Evolutionary conservation across 169 alveolate genomes (phyloP).

Genomic region (Babesia caballi): DNA sequence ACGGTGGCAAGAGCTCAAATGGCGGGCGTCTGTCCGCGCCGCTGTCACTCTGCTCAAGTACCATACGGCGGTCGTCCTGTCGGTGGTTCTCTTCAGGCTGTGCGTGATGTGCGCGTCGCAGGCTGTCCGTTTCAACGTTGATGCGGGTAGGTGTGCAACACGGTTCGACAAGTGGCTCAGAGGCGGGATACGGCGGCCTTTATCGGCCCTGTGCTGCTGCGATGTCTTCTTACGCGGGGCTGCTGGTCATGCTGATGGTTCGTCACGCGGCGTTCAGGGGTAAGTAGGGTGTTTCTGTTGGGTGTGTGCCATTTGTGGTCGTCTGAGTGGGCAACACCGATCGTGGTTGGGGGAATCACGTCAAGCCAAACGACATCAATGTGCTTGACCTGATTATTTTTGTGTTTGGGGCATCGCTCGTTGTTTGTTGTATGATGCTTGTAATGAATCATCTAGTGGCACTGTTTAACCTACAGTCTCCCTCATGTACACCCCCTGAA

Average conservation of each 20-base stretch:
- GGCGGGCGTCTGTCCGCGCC: conserved; percentile 45
- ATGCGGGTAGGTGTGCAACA: background rate
- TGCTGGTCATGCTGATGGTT: conserved; percentile 11
- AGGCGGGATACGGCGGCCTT: background rate
- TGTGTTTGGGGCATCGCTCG: no score
- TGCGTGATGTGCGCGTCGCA: background rate
- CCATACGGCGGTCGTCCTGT: conserved; percentile 29
- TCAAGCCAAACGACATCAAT: no score
- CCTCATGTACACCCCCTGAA: background rate
- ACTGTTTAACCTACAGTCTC: no score
- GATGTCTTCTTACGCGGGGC: conserved; percentile 22
- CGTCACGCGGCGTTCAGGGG: conserved; percentile 47
- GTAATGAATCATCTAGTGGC: no score
- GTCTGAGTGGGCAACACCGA: no score
- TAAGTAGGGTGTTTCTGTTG: no score
- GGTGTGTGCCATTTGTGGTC: no score
- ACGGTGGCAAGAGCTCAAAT: conserved; percentile 42
- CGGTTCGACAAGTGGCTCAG: background rate
- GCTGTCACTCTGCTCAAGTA: conserved; percentile 17
- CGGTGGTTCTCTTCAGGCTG: conserved; percentile 19
- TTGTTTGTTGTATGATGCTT: no score
- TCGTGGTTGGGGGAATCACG: no score
- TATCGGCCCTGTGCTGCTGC: conserved; percentile 12
- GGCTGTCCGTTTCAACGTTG: background rate
- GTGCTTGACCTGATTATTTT: no score